These are phyloP conservation scores for Boletus subcaerulescens DNA, from an alignment of 768 basidiomycete species.

Conservation along the genomic window DNA sequence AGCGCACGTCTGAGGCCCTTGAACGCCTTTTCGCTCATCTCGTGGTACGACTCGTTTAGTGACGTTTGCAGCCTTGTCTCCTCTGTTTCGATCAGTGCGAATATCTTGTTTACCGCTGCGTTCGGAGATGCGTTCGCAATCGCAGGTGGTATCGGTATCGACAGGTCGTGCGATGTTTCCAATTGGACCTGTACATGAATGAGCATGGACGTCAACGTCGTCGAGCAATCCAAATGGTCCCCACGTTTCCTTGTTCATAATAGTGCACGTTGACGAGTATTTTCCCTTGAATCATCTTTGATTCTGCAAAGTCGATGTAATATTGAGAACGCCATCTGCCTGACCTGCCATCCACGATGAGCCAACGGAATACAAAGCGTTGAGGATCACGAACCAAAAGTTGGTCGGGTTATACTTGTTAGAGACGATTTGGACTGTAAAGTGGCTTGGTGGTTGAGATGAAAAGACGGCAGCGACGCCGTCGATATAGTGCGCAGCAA, in stretches of 20 bases:
- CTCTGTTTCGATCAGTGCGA: conserved; percentile 80
- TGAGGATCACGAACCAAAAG: conserved; percentile 63
- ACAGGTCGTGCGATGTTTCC: conserved; percentile 64
- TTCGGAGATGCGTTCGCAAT: conserved; percentile 50
- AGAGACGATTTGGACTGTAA: conserved; percentile 81
- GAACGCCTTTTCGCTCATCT: conserved; percentile 93
- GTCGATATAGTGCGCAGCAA: conserved; percentile 77
- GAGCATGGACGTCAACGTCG: not conserved
- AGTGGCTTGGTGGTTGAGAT: conserved; percentile 44
- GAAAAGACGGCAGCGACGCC: conserved; percentile 77
- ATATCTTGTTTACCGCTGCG: conserved; percentile 62
- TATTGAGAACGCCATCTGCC: conserved; percentile 95
- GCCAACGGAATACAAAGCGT: not conserved
- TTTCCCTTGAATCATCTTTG: conserved; percentile 65
- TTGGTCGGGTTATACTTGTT: conserved; percentile 95
- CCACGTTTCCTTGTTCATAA: conserved; percentile 94
- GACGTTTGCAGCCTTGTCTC: conserved; percentile 77
- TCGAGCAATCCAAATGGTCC: conserved; percentile 16
- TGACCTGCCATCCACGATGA: conserved; percentile 53
- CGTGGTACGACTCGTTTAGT: conserved; percentile 78
- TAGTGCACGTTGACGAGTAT: conserved; percentile 90
- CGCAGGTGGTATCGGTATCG: conserved; percentile 60
- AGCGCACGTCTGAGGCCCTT: conserved; percentile 86
- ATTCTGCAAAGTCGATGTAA: conserved; percentile 56
- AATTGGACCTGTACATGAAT: conserved; percentile 74